Evolutionary conservation across 768 basidiomycete genomes (phyloP), one percentile per base, ranked within the genome.

Genomic region (Calocybe indica): DNA sequence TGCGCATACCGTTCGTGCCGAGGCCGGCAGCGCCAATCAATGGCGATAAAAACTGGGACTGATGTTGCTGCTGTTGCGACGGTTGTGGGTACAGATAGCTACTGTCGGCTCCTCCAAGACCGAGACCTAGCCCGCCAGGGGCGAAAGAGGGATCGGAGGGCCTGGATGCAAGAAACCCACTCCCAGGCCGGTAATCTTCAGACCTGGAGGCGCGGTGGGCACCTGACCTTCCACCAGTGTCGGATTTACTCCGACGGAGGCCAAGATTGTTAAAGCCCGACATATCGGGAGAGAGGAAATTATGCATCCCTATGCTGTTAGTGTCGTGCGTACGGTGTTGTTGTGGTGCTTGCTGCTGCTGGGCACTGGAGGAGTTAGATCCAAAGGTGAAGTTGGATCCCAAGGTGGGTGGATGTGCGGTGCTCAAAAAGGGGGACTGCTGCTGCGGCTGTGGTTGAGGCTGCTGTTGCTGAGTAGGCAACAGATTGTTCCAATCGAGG

Each of bases 401-500:
- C 22, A 63, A 43, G 32, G 50, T 43, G 49, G 51, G 54, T 2
- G 56, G 59, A 55, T 30, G 59, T 46, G 40, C 58, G 60, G 42
- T 46, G 31, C 58, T 1, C 55, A 47, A 40, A 43, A 61, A 48
- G 58, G 60, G 35, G 58, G 37, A 29, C 6, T 50, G 61, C 29
- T 58, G 58, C 3, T 46, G 54, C 3, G 46, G 56, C 12, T 57
- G 60, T 30, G 55, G 65, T 38, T 59, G 62, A 4, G 46, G 56
- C 12, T 57, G 60, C 29, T 56, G 65, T 38, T 59, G 62, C 49
- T 62, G 59, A 46, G 61, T 2, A 22, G 22, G 22, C 22, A 22
- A 22, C 22, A 42, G 46, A 13, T 63, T 48, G 46, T 76, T 71
- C 82, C 82, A 82, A 39, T 74, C 59, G 1, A 74, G 76, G 11